Base-by-base conservation (phyloP, 2,329 filamentous ascomycete species). In the Colletotrichum lupini region DNA sequence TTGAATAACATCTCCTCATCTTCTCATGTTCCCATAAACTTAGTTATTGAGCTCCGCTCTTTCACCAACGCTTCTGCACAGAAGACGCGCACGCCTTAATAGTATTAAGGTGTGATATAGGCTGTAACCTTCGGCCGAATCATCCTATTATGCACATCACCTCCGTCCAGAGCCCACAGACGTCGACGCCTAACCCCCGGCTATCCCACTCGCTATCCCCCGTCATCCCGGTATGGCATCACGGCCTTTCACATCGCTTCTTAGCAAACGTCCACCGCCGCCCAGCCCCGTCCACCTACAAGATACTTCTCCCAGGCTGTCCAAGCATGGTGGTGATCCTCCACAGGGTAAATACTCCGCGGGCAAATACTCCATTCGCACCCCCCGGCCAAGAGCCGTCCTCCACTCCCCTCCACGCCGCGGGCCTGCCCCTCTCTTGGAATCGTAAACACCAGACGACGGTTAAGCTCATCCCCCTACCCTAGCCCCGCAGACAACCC, bases 361-460 rank as follows among this genome's bases (percentile, higher is more conserved):
- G 37, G 37, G 14, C 19, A 59, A 65, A 60, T 28, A 61, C 61
- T 71, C 60, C 46, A 35, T 73, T 73, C 67, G 60, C 60, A 32
- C 67, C 71, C 70, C n/a, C 28, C 26, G 28, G 61, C n/a, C 12
- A 55, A 42, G 62, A 55, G 14, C 37, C n/a, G 19, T 55, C 70
- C 55, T 61, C 49, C 60, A 61, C 71, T 42, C 65, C 42, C 64
- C 67, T 71, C 61, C 55, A 65, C 60, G 46, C 19, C 30, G 62
- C 16, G 24, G 46, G 46, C 46, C 61, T 53, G 32, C 32, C 60
- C 55, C 67, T 61, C 71, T 66, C 71, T 66, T 71, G 56, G 55
- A 60, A 70, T 73, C 56, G 71, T 73, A 71, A 73, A 73, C 61
- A 61, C 71, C 61, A 73, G 67, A 73, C 71, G 56, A 66, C 60